Conservation (phyloP, 2,329 filamentous ascomycete genomes). For the Podosphaera xanthii region DNA sequence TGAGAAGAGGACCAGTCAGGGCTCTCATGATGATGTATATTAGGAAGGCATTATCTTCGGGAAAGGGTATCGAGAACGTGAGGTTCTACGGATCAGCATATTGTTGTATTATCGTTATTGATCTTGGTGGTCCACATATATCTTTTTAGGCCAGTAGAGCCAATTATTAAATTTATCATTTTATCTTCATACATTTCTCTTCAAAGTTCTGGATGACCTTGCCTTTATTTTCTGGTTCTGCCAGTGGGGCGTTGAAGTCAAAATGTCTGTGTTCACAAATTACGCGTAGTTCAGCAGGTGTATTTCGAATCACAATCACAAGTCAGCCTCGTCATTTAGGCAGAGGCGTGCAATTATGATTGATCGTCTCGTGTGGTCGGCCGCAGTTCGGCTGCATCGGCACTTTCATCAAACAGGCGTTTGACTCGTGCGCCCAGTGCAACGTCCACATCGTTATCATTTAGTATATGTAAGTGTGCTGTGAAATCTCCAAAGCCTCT, state of each 20-base stretch:
- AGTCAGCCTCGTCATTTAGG: background rate
- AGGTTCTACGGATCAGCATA: no score
- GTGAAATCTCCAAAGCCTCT: no score
- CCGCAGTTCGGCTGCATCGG: background rate
- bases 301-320: background rate
- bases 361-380: background rate
- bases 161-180: no score
- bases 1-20: no score
- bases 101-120: no score
- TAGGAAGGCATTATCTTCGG: no score
- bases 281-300: background rate
- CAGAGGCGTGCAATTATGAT: background rate
- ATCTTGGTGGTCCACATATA: no score
- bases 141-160: no score
- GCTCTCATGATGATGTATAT: no score
- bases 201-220: background rate
- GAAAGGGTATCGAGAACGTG: no score
- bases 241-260: background rate
- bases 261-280: background rate
- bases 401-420: background rate
- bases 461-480: background rate
- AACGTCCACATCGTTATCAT: background rate
- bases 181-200: no score
- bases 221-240: background rate
- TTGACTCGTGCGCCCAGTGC: background rate